Percentiles rank a stretch among this genome's conserved stretches.
These are phyloP conservation scores for Boletus insuetus DNA, from an alignment of 768 basidiomycete genomes.

Conservation along the genomic window DNA sequence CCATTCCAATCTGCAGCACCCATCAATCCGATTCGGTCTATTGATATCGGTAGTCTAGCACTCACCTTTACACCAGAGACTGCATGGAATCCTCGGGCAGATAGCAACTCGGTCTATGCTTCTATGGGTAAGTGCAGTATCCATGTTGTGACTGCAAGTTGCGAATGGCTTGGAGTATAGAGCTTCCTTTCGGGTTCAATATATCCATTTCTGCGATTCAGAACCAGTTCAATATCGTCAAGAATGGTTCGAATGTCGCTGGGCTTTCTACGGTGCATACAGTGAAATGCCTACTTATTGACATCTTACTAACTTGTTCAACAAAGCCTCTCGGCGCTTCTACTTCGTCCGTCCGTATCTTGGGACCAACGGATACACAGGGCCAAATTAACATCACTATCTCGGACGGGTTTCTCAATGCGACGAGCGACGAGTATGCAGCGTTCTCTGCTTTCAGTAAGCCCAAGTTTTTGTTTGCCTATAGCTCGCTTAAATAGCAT, in stretches of 20 bases:
- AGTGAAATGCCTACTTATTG: not conserved
- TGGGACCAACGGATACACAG: constrained; percentile 51
- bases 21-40: constrained; percentile 64
- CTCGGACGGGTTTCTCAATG: constrained; percentile 47
- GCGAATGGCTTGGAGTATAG: constrained; percentile 31
- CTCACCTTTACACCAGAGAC: constrained; percentile 51
- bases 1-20: constrained; percentile 52
- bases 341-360: constrained; percentile 53
- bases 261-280: constrained; percentile 53
- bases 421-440: constrained; percentile 45
- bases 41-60: constrained; percentile 57
- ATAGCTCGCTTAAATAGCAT: not conserved
- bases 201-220: constrained; percentile 57
- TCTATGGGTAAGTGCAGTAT: constrained; percentile 42
- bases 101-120: constrained; percentile 60
- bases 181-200: constrained; percentile 69
- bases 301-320: not conserved
- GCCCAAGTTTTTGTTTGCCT: constrained; percentile 16
- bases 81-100: constrained; percentile 57
- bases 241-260: constrained; percentile 50
- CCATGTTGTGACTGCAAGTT: not conserved
- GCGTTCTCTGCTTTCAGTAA: constrained; percentile 60
- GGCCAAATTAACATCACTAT: constrained; percentile 68
- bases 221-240: constrained; percentile 62
- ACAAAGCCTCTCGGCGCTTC: constrained; percentile 60